Conservation (phyloP, 768 basidiomycete species). For the Naganishia onofrii region DNA sequence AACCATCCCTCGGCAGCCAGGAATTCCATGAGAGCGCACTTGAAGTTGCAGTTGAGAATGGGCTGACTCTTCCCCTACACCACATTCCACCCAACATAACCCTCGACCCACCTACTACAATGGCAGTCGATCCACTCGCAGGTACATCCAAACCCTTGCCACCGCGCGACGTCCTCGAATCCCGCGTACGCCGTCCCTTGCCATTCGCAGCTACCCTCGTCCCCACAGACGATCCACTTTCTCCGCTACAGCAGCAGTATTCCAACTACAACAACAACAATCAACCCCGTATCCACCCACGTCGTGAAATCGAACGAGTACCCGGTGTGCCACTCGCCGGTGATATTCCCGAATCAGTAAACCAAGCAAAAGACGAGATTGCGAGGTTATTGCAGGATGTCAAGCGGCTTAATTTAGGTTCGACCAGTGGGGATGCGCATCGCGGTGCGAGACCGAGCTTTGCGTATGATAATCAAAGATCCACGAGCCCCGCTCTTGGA, state of each 20-base stretch:
- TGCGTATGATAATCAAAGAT: not conserved
- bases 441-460: not conserved
- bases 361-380: slow-evolving; percentile 23
- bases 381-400: slow-evolving; percentile 6
- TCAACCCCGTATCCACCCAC: not conserved
- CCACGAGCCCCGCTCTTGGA: not conserved
- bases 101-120: not conserved
- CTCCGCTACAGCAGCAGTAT: not conserved
- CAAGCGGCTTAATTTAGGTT: not conserved
- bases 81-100: not conserved
- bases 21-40: not conserved
- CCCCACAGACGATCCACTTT: not conserved
- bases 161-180: slow-evolving; percentile 18
- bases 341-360: slow-evolving; percentile 3
- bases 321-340: slow-evolving; percentile 7
- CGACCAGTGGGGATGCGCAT: slow-evolving; percentile 5
- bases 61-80: too few relatives aligned
- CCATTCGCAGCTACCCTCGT: slow-evolving; percentile 20
- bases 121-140: slow-evolving; percentile 18
- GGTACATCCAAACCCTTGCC: slow-evolving; percentile 18
- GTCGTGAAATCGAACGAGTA: slow-evolving; percentile 12
- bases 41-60: too few relatives aligned
- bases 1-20: not conserved
- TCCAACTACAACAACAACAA: not conserved
- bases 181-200: slow-evolving; percentile 13